Conservation (phyloP, 2,329 filamentous ascomycete species). For the Colletotrichum cordylinicola region DNA sequence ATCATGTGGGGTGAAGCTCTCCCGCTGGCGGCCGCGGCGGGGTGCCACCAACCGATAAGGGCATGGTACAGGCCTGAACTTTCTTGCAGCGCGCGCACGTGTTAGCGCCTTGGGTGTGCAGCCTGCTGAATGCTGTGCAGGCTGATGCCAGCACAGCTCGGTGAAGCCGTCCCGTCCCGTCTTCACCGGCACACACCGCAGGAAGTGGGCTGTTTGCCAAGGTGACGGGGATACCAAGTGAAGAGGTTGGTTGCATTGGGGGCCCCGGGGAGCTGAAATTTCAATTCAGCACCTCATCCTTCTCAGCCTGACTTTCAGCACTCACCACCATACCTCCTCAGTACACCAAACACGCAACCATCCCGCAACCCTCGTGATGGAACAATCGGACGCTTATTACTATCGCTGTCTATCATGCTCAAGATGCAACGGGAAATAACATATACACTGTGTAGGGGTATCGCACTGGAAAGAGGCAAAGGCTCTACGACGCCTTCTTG, state of each 20-base stretch:
- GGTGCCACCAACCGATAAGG: not conserved
- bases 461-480: not conserved
- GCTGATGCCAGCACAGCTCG: not conserved
- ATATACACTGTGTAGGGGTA: not conserved
- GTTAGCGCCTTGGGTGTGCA: not conserved
- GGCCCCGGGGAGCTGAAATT: not conserved
- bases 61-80: not conserved
- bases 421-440: not conserved
- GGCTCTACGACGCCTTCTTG: not conserved
- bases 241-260: not conserved
- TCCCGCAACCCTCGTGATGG: not conserved
- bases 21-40: not conserved
- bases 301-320: not conserved
- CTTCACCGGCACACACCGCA: not conserved
- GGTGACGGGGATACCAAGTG: not conserved
- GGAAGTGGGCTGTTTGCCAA: not conserved
- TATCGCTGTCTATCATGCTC: not conserved
- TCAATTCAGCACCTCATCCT: not conserved
- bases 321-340: not conserved
- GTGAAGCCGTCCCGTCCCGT: not conserved
- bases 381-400: not conserved
- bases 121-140: not conserved
- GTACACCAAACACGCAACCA: too few species aligned
- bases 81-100: not conserved
- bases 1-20: conserved; percentile 22